phyloP scores from a whole-genome alignment of 192 early-diverging fungal species.

The Gorgonomyces haynaldii region DNA sequence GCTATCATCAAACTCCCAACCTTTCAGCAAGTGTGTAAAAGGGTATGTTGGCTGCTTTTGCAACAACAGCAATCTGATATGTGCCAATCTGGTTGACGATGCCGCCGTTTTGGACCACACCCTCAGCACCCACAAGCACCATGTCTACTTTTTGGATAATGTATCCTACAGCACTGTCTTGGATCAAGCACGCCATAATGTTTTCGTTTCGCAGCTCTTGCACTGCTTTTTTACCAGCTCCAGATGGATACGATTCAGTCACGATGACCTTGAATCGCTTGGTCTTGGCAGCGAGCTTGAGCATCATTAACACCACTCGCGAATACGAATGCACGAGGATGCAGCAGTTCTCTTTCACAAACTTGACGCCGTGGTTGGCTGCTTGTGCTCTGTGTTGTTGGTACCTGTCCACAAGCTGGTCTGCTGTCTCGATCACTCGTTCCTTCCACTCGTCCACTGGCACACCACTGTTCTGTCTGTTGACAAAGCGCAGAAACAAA shows the following conservation, averaged over 20 bases:
- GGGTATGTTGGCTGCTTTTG: slow-evolving; percentile 88
- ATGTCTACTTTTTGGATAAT: slow-evolving; percentile 93
- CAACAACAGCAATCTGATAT: slow-evolving; percentile 89
- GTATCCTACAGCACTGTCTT: slow-evolving; percentile 87
- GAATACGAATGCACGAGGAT: slow-evolving; percentile 95
- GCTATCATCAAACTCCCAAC: slow-evolving; percentile 36
- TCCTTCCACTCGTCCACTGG: background rate
- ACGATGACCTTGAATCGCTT: slow-evolving; percentile 88
- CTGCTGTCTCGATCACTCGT: slow-evolving; percentile 33
- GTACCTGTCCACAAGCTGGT: slow-evolving; percentile 63
- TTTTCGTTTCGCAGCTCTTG: slow-evolving; percentile 56
- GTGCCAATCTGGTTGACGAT: slow-evolving; percentile 96
- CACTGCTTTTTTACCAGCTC: slow-evolving; percentile 57
- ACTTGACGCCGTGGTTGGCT: slow-evolving; percentile 64
- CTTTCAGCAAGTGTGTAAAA: slow-evolving; percentile 90
- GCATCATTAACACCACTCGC: slow-evolving; percentile 76
- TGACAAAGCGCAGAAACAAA: too few relatives aligned
- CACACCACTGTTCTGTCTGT: too few relatives aligned
- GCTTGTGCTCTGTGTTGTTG: slow-evolving; percentile 59
- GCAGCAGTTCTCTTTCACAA: slow-evolving; percentile 63
- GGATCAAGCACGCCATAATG: slow-evolving; percentile 72
- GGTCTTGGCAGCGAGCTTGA: slow-evolving; percentile 64
- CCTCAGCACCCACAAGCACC: slow-evolving; percentile 95
- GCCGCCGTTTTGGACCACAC: slow-evolving; percentile 94
- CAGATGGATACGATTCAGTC: slow-evolving; percentile 74